phyloP scores from a whole-genome alignment of 129 eudicot species.

The carrot (Daucus carota) region DH1_v3.0 NC_030381.2:20876001-20876500 shows the following conservation, averaged over 20 bases:
- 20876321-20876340: too few relatives aligned
- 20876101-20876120: constrained; percentile 11
- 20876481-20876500: constrained; percentile 6
- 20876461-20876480: constrained; percentile 14
- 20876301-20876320: background rate
- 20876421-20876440: constrained; percentile 14
- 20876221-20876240: constrained; percentile 12
- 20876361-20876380: background rate
- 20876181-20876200: constrained; percentile 11
- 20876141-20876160: constrained; percentile 1
- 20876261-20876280: constrained; percentile 5
- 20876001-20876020: constrained; percentile 10
- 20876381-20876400: constrained; percentile 14
- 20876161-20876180: constrained; percentile 17
- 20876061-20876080: constrained; percentile 22
- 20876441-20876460: constrained; percentile 12
- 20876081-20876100: constrained; percentile 21
- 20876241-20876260: constrained; percentile 19
- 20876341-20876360: too few relatives aligned
- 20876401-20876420: constrained; percentile 15
- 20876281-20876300: constrained; percentile 8
- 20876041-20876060: constrained; percentile 8
- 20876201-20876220: constrained; percentile 16
- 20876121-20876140: constrained; percentile 7
- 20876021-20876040: constrained; percentile 11